These are phyloP conservation scores for Sporothrix schenckii DNA, from an alignment of 2,329 filamentous ascomycete genomes.

Conservation along the genomic window DNA sequence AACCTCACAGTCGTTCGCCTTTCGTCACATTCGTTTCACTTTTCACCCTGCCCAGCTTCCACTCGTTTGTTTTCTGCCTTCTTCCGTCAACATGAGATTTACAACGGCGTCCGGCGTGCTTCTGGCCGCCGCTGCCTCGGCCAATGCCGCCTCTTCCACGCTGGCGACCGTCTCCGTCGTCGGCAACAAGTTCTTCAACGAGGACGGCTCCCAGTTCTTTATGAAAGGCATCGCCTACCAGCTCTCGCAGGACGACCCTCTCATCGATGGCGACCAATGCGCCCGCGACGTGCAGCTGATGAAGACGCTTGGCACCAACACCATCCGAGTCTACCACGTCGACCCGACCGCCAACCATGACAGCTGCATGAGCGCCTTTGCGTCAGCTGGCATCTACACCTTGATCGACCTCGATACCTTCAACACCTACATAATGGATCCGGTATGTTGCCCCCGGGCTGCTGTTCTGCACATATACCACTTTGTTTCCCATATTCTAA, in stretches of 20 bases:
- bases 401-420: constrained; percentile 83
- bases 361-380: constrained; percentile 79
- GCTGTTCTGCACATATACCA: constrained; percentile 15
- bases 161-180: constrained; percentile 57
- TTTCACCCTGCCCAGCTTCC: neutral
- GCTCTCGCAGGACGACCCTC: constrained; percentile 67
- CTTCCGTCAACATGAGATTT: constrained; percentile 45
- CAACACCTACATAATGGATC: constrained; percentile 64
- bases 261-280: constrained; percentile 76
- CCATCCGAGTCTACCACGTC: constrained; percentile 87
- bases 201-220: constrained; percentile 81
- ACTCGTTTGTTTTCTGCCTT: neutral
- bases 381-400: constrained; percentile 78
- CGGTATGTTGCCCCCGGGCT: constrained; percentile 49
- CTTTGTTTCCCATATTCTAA: neutral
- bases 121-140: constrained; percentile 40
- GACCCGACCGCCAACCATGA: constrained; percentile 71
- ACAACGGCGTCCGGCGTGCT: constrained; percentile 44
- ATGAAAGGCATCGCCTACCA: constrained; percentile 72
- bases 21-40: neutral
- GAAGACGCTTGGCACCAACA: constrained; percentile 78
- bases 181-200: constrained; percentile 84
- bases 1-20: neutral
- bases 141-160: constrained; percentile 27
- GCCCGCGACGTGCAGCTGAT: constrained; percentile 74